Base-by-base conservation (phyloP, 345 rosid genomes). In the Moringa oleifera region DNA sequence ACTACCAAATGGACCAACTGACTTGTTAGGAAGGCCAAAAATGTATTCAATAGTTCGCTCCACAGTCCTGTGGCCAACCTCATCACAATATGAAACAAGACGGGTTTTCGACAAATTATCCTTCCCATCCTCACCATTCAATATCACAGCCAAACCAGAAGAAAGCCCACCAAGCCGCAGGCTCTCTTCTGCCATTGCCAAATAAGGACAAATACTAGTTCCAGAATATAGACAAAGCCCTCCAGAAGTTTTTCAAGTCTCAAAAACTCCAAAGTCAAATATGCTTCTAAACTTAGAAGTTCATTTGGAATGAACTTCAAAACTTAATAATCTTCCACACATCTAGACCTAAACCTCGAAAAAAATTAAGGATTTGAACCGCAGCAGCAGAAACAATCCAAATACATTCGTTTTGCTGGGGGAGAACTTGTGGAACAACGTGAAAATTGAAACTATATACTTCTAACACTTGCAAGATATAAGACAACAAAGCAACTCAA, bases 131-230 rank as follows among this genome's bases (percentile, higher is more conserved):
- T 83, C 86, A 55, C 80, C 80, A 31, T 72, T 79, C 60, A 90
- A 82, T 64, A 94, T 69, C 65, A 88, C 86, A 20, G 96, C 96
- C 77, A 94, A 81, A 52, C 99, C 99, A 76, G 99, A 85, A 69
- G 96, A 73, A 73, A 80, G 68, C 81, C 86, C 85, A 68, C 89
- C 79, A 54, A 73, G 49, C 72, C 89, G 83, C 28, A 67, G 80
- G 72, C 83, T 63, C 20, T 86, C 89, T 77, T 94, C 99, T 58
- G 89, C 97, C 99, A 94, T 94, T 56, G 67, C 65, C 37, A 55
- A 68, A 70, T 23, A 66, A 77, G 20, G 55, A 68, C 18, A 51
- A 66, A 20, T 66, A 21, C 57, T 31, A 63, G 6, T 51, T 33
- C 24, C 25, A 37, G 63, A 57, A 19, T 58, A 19, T 19, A 54